phyloP scores from a whole-genome alignment of 2,329 filamentous ascomycete species.

The Diaporthe capsici region DNA sequence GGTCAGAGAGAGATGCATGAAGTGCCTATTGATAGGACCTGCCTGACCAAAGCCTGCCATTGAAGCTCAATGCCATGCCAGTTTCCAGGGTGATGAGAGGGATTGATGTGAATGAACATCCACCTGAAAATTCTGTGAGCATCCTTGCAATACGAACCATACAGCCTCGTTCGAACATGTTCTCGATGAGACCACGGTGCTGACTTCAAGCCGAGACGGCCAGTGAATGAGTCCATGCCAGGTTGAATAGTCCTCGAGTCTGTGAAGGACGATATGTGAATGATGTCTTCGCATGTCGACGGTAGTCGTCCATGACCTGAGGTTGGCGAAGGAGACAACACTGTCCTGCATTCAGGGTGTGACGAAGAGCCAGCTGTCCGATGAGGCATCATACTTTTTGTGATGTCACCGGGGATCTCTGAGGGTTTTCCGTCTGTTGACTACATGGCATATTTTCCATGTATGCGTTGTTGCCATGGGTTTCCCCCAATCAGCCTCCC shows the following conservation, averaged over 20 bases:
- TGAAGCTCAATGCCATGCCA: neutral
- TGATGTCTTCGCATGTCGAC: neutral
- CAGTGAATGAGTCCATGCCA: neutral
- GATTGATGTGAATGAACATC: neutral
- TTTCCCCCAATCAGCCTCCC: neutral
- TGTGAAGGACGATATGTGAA: neutral
- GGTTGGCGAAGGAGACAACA: neutral
- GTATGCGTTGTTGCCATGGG: neutral
- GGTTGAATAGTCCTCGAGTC: neutral
- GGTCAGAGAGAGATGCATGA: neutral
- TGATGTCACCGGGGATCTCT: neutral
- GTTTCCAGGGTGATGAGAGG: neutral
- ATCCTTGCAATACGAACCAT: neutral
- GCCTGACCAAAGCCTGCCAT: neutral
- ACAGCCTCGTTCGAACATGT: neutral
- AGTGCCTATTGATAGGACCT: neutral
- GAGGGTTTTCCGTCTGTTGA: neutral
- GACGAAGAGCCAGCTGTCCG: neutral
- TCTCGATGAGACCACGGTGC: neutral
- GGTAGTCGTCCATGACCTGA: neutral
- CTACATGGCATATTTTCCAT: no score
- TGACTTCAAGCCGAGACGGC: neutral
- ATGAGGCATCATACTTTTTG: neutral
- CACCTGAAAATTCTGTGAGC: neutral
- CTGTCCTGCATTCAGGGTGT: neutral